Evolutionary conservation across 257 asterid species (phyloP).

Genomic region (Nicotiana otophora): DNA sequence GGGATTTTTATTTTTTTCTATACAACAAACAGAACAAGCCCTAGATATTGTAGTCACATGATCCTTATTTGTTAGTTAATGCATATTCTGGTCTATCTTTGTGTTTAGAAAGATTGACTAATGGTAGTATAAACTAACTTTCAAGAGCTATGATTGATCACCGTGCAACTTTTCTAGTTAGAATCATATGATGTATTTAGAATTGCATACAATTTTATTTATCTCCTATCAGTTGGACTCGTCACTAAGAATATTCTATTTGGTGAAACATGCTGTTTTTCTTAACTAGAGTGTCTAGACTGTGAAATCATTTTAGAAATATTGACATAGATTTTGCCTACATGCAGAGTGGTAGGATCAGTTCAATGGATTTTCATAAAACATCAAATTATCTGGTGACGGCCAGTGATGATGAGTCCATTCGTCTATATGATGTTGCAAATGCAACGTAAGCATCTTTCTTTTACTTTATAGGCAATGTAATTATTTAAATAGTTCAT

Average conservation of each 20-base stretch:
- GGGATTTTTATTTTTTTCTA: not conserved
- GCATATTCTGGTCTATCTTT: not conserved
- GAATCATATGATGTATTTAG: not conserved
- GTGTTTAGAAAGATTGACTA: not conserved
- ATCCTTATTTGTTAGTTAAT: not conserved
- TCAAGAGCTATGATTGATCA: slow-evolving; percentile 5
- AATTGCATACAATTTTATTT: not conserved
- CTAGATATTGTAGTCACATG: not conserved
- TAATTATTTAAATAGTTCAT: not conserved
- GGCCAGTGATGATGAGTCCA: slow-evolving; percentile 95
- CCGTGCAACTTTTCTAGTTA: not conserved
- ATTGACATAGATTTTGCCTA: slow-evolving; percentile 21
- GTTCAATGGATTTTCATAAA: slow-evolving; percentile 96
- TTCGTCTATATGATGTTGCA: slow-evolving; percentile 83
- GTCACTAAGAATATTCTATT: not conserved
- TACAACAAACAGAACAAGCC: not conserved
- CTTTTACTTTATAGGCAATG: not conserved
- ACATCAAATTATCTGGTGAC: slow-evolving; percentile 80
- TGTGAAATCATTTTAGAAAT: not conserved
- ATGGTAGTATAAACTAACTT: not conserved
- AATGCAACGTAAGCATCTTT: slow-evolving; percentile 71
- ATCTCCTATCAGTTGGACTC: not conserved
- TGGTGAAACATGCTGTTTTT: not conserved
- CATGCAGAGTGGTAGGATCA: slow-evolving; percentile 85
- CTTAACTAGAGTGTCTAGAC: slow-evolving; percentile 1